A percentile compares a stretch with the other conserved stretches of the same genome.
Conservation (phyloP, 2,329 filamentous ascomycete species). For the Hypoxylon sp. region DNA sequence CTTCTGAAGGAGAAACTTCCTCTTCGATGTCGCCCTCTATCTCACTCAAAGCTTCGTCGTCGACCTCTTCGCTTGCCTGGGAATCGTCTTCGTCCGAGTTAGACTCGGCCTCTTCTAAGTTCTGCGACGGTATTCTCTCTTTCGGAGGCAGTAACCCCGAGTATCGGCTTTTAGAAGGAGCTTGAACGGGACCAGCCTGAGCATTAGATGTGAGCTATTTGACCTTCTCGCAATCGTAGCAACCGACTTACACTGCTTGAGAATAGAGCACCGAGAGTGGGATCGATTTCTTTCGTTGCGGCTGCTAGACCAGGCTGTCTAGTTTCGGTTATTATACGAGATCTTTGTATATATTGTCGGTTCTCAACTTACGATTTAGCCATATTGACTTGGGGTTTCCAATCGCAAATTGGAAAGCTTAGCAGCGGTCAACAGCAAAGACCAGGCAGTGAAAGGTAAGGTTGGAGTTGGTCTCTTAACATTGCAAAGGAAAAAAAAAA, state of each 20-base stretch:
- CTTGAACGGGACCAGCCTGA: slow-evolving; percentile 61
- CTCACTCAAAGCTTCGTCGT: slow-evolving; percentile 49
- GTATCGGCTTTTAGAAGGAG: slow-evolving; percentile 56
- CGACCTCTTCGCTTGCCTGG: slow-evolving; percentile 40
- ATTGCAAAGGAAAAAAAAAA: slow-evolving; percentile 38
- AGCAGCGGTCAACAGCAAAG: no score
- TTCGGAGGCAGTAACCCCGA: slow-evolving; percentile 46
- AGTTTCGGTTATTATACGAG: slow-evolving; percentile 29
- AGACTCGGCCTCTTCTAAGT: slow-evolving; percentile 35
- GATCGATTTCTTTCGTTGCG: slow-evolving; percentile 68
- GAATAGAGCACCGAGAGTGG: slow-evolving; percentile 74
- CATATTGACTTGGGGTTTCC: slow-evolving; percentile 40
- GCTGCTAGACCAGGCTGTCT: slow-evolving; percentile 54
- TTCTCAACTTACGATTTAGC: slow-evolving; percentile 42
- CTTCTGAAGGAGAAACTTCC: slow-evolving; percentile 54
- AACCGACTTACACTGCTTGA: slow-evolving; percentile 70
- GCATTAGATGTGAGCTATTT: slow-evolving; percentile 7
- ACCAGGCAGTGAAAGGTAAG: no score
- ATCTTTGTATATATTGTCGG: background rate
- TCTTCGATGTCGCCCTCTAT: slow-evolving; percentile 49
- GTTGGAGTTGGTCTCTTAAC: no score
- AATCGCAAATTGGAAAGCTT: background rate
- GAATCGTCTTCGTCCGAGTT: slow-evolving; percentile 34
- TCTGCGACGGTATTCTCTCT: slow-evolving; percentile 46
- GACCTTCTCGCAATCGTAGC: background rate